Evolutionary conservation across 306 rosid genomes (phyloP).

Genomic region (Alnus rubra): DNA sequence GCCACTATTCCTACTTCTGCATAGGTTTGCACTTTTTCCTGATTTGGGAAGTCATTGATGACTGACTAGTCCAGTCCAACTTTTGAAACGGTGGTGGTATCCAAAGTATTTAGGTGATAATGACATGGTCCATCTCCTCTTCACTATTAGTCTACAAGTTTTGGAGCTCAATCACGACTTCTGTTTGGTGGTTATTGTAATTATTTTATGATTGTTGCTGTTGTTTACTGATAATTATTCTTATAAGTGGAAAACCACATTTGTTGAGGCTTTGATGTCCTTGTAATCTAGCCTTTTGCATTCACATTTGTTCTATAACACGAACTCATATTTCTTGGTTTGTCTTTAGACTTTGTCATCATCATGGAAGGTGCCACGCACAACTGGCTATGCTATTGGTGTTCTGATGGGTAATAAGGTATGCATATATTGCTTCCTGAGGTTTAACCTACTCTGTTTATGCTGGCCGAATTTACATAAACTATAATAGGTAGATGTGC

Average conservation of each 20-base stretch:
- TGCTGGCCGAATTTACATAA: slow-evolving; percentile 8
- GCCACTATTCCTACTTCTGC: neutral
- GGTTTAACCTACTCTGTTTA: slow-evolving; percentile 14
- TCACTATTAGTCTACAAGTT: neutral
- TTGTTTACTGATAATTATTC: neutral
- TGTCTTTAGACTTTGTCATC: slow-evolving; percentile 68
- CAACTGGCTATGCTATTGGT: slow-evolving; percentile 70
- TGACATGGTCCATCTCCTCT: neutral
- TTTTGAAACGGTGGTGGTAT: neutral
- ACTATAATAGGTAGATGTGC: slow-evolving; percentile 6
- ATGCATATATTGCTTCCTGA: slow-evolving; percentile 21
- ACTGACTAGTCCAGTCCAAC: neutral
- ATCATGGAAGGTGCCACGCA: slow-evolving; percentile 61
- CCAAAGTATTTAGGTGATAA: neutral
- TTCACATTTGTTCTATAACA: slow-evolving; percentile 8
- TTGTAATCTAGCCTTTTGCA: slow-evolving; percentile 4
- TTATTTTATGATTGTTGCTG: neutral
- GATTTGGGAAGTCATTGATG: neutral
- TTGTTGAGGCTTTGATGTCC: neutral
- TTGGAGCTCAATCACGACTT: neutral
- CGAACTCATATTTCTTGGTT: slow-evolving; percentile 22
- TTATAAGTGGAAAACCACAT: neutral
- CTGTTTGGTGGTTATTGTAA: neutral
- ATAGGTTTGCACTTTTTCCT: neutral
- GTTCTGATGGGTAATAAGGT: slow-evolving; percentile 82